These are phyloP conservation scores for California macrophylla DNA, from an alignment of 441 rosid species.

Conservation along the genomic window DNA sequence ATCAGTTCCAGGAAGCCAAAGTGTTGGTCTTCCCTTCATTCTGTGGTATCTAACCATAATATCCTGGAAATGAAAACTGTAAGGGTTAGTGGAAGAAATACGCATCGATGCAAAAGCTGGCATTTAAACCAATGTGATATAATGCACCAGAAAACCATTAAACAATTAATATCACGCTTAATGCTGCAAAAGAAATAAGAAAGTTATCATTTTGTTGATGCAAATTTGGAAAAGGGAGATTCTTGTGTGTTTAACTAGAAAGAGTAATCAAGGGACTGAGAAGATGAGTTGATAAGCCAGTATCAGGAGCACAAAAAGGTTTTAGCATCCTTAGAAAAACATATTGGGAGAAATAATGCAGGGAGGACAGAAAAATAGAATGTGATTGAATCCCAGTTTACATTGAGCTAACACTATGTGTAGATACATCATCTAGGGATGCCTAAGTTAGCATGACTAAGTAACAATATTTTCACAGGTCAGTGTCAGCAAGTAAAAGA, in stretches of 20 bases:
- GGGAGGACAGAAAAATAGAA: neutral
- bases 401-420: neutral
- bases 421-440: neutral
- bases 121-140: neutral
- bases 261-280: neutral
- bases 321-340: neutral
- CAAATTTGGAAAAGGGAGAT: neutral
- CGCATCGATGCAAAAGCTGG: slow-evolving; percentile 9
- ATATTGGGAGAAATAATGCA: neutral
- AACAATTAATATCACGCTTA: neutral
- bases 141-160: slow-evolving; percentile 1
- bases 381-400: neutral
- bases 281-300: neutral
- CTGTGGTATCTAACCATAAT: slow-evolving; percentile 84
- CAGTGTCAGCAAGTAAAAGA: neutral
- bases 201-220: neutral
- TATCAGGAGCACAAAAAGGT: neutral
- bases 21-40: slow-evolving; percentile 90
- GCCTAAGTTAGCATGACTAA: neutral
- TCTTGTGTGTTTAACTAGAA: neutral
- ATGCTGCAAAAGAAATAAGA: neutral
- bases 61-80: slow-evolving; percentile 43
- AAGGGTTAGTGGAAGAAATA: slow-evolving; percentile 6
- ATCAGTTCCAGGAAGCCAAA: slow-evolving; percentile 98
- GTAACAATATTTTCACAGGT: neutral